Conservation (phyloP, 768 basidiomycete species). For the Hypholoma fasciculare region DNA sequence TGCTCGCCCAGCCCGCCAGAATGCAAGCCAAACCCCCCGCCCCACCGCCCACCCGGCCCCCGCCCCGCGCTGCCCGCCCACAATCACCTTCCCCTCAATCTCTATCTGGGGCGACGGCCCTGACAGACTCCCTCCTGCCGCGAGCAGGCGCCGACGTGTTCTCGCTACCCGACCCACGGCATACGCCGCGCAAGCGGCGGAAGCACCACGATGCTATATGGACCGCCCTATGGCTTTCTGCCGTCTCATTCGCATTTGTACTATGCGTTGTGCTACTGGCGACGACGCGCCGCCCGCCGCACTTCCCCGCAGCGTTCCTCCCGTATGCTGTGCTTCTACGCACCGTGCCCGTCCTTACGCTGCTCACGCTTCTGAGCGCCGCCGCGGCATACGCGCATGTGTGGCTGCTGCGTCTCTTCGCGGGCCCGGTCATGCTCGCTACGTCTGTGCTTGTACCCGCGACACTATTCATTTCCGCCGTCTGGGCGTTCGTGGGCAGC, state of each 20-base stretch:
- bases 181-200: constrained; percentile 59
- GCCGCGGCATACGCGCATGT: constrained; percentile 73
- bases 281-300: constrained; percentile 44
- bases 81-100: constrained; percentile 42
- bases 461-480: constrained; percentile 68
- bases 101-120: constrained; percentile 28
- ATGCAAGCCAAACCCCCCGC: constrained; percentile 7
- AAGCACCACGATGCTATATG: constrained; percentile 76
- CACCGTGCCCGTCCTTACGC: constrained; percentile 74
- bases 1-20: not conserved
- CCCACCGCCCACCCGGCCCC: constrained; percentile 41
- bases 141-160: constrained; percentile 75
- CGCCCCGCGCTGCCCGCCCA: constrained; percentile 42
- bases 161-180: constrained; percentile 74
- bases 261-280: constrained; percentile 69
- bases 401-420: constrained; percentile 75
- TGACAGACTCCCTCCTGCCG: constrained; percentile 81
- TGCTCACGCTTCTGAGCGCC: constrained; percentile 72
- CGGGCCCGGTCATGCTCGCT: constrained; percentile 78
- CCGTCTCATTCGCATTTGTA: constrained; percentile 60
- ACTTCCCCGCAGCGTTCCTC: constrained; percentile 34
- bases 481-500: constrained; percentile 83
- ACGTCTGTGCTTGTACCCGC: constrained; percentile 78
- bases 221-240: constrained; percentile 66
- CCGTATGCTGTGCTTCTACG: constrained; percentile 76